A percentile compares a stretch with the other conserved stretches of the same genome.
Evolutionary conservation across 139 green algal species (phyloP).

Genomic region (Desmodesmus armatus): DNA sequence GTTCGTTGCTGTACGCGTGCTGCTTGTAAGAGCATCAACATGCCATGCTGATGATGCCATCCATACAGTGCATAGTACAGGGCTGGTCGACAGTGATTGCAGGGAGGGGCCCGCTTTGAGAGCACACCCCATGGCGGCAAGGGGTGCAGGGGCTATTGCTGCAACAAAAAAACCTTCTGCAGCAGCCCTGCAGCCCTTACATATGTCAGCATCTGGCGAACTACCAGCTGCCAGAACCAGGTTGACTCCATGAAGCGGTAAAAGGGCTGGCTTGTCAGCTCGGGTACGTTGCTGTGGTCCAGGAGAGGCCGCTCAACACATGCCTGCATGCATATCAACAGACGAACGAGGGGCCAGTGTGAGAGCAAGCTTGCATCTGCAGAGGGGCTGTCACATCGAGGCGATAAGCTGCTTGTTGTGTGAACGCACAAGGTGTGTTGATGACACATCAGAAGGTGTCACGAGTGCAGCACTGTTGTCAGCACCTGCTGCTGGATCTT

Average conservation of each 20-base stretch:
- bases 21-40: too few relatives aligned
- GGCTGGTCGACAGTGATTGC: not conserved
- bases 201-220: not conserved
- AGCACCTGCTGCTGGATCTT: too few relatives aligned
- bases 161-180: not conserved
- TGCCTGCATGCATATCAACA: too few relatives aligned
- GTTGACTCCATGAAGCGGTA: conserved; percentile 65
- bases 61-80: not conserved
- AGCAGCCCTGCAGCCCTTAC: not conserved
- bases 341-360: too few relatives aligned
- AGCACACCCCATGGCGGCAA: not conserved
- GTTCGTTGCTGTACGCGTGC: too few relatives aligned
- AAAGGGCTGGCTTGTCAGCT: conserved; percentile 87
- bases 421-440: too few relatives aligned
- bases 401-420: too few relatives aligned
- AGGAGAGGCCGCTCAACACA: conserved; percentile 29
- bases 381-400: too few relatives aligned
- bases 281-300: conserved; percentile 70
- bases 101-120: too few relatives aligned
- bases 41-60: not conserved
- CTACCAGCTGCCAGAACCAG: conserved; percentile 23
- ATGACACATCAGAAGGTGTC: too few relatives aligned
- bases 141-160: not conserved
- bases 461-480: too few relatives aligned
- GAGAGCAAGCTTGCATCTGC: too few relatives aligned